Base-by-base conservation (phyloP, 2,329 filamentous ascomycete species). In the Byssothecium circinans region DNA sequence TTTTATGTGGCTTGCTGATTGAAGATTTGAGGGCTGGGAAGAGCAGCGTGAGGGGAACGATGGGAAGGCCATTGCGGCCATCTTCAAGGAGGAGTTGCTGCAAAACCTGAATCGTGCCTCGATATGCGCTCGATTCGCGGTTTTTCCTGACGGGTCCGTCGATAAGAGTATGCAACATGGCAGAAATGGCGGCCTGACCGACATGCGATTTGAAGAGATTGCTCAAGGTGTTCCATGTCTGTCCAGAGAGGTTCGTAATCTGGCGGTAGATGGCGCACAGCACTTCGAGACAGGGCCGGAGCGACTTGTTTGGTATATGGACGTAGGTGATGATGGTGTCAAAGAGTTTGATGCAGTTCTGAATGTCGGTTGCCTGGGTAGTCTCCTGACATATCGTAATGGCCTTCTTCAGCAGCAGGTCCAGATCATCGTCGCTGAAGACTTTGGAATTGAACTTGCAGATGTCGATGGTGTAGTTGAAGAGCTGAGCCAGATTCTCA, bases 381-480 rank as follows among this genome's bases (percentile, higher is more conserved):
- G 87, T 90, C 56, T 79, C 82, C 67, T 83, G 80, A 69, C 86
- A 89, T 37, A 91, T 87, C 43, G 76, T 71, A 37, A 89, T 75
- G 8, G 88, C 72, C 11, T 78, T 78, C 47, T 82, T 78, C 47
- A 91, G 81, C 43, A 91, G 71, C 3, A 75, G 74, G 42, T 78
- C 78, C 17, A 87, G 76, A 37, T 85, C 81, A 25, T 77, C 70
- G 53, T 88, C 84, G 53, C 80, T 79, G 19, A 86, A 83, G 25
- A 83, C 78, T 56, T 85, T 86, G 66, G 84, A 87, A 64, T 86
- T 89, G 75, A 88, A 91, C 64, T 88, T 89, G 72, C 88, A 83
- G 44, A 89, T 77, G 52, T 88, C 83, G 47, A 80, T 78, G 44
- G 87, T 77, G 55, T 85, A 87, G 11, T 75, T 70, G 61, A 90